Percentiles rank a stretch among this genome's conserved stretches.
Conservation (phyloP, 179 eudicot species). For the Monotropa hypopitys region DNA sequence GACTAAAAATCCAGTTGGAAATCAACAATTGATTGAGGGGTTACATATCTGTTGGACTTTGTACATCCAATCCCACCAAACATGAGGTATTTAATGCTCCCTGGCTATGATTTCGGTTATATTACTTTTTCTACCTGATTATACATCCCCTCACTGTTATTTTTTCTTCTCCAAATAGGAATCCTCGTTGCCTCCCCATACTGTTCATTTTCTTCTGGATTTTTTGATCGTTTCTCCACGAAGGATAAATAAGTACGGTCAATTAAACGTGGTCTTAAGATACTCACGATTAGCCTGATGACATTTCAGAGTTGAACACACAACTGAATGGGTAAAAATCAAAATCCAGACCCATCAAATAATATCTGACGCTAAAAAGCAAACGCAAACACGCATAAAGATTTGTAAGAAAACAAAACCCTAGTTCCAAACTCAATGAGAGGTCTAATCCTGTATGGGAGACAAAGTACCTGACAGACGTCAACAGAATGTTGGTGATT, state of each 20-base stretch:
- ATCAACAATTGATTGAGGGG: background rate
- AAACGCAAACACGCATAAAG: background rate
- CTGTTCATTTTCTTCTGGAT: no score
- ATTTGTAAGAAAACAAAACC: background rate
- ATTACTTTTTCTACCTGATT: background rate
- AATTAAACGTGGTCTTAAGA: background rate
- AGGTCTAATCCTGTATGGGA: background rate
- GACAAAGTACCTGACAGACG: background rate
- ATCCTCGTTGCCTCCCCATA: background rate
- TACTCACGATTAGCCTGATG: background rate
- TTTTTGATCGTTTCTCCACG: no score
- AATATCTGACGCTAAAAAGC: background rate
- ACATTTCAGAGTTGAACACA: background rate
- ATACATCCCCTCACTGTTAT: background rate
- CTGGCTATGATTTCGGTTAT: background rate
- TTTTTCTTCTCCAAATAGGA: background rate
- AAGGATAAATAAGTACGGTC: background rate
- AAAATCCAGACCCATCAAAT: background rate
- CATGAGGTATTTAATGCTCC: background rate
- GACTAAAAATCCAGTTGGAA: no score
- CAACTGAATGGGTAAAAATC: background rate
- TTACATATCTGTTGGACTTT: background rate
- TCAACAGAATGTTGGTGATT: background rate
- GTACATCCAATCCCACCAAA: background rate
- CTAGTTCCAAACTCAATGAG: background rate